These are phyloP conservation scores for baker's yeast (Saccharomyces cerevisiae) DNA, from an alignment of 805 yeast genomes.

Conservation along the genomic window DNA sequence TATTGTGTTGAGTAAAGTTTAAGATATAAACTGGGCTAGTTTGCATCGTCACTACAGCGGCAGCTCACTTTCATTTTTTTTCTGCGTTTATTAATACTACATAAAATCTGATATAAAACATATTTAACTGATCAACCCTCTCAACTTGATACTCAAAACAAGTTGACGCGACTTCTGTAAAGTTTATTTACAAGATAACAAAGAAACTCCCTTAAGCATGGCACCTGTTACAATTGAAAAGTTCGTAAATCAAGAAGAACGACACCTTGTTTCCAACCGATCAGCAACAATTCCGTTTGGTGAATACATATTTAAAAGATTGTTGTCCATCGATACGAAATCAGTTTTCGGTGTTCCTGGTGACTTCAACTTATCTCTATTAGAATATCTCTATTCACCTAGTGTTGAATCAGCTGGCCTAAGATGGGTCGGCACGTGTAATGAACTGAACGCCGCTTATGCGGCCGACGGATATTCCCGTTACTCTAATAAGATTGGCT, in stretches of 20 bases:
- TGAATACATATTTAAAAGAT: constrained; percentile 54
- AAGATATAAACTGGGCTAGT: not conserved
- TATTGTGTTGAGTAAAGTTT: not conserved
- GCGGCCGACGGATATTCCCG: constrained; percentile 87
- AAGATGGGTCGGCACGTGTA: constrained; percentile 77
- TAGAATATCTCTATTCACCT: constrained; percentile 55
- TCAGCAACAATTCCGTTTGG: constrained; percentile 42
- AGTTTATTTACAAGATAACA: not conserved
- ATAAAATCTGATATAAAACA: not conserved
- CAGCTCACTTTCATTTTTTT: not conserved
- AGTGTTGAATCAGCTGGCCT: constrained; percentile 26
- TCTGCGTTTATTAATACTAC: not conserved
- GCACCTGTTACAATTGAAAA: not conserved
- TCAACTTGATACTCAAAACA: not conserved
- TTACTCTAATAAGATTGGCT: constrained; percentile 54
- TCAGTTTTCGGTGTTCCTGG: constrained; percentile 76
- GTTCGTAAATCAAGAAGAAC: not conserved
- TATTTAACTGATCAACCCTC: not conserved
- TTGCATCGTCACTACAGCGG: not conserved
- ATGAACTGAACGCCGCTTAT: constrained; percentile 84
- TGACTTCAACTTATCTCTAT: constrained; percentile 57
- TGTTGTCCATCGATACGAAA: constrained; percentile 45
- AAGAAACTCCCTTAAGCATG: not conserved
- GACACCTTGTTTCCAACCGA: not conserved
- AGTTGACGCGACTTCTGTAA: not conserved